phyloP scores from a whole-genome alignment of 345 rosid genomes.

The Eucalyptus fibrosa region DNA sequence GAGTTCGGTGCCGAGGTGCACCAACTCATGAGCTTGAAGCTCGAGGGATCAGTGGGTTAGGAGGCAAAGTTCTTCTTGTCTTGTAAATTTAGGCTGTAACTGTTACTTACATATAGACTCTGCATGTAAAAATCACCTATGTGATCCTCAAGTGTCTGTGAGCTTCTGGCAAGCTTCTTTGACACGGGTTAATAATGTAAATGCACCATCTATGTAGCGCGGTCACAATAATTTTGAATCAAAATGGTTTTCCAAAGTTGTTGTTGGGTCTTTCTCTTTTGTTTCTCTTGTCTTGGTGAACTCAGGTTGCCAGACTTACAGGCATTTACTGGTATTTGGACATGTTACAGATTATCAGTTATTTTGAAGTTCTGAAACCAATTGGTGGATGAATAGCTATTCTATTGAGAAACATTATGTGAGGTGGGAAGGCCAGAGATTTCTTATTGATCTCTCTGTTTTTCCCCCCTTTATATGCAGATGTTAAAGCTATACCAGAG shows the following conservation, averaged over 20 bases:
- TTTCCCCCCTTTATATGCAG: background rate
- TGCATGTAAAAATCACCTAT: background rate
- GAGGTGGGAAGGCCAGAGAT: background rate
- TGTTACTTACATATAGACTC: background rate
- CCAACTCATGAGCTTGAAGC: slow-evolving; percentile 90
- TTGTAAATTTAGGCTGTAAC: background rate
- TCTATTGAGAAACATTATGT: background rate
- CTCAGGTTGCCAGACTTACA: background rate
- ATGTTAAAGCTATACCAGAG: background rate
- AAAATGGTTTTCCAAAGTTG: background rate
- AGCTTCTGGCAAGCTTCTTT: background rate
- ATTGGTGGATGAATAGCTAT: too few species aligned
- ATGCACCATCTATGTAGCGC: background rate
- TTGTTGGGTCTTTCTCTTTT: background rate
- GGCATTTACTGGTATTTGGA: background rate
- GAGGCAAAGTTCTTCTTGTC: background rate
- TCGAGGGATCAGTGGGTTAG: slow-evolving; percentile 92
- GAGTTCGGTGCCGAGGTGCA: slow-evolving; percentile 91
- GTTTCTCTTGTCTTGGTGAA: background rate
- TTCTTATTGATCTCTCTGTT: background rate
- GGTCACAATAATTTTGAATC: background rate
- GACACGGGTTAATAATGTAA: background rate
- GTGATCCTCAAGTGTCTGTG: background rate
- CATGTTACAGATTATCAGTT: background rate
- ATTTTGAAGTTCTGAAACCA: background rate